A percentile compares a stretch with the other conserved stretches of the same genome.
These are phyloP conservation scores for Westerdykella ornata DNA, from an alignment of 2,329 filamentous ascomycete species.

Conservation along the genomic window DNA sequence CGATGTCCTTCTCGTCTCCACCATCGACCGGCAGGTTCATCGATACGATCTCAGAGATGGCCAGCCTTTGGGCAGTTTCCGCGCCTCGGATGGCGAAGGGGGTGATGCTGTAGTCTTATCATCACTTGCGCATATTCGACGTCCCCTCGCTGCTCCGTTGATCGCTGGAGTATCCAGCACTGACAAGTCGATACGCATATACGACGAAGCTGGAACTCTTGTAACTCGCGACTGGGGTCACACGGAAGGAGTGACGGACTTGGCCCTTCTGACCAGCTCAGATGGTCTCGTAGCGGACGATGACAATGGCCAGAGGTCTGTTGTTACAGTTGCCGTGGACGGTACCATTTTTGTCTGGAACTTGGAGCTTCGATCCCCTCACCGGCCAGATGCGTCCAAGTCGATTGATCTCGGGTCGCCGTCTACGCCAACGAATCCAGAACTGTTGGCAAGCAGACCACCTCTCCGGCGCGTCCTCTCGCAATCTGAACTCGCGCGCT, in stretches of 20 bases:
- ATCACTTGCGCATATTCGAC: conserved; percentile 59
- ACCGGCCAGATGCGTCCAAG: conserved; percentile 29
- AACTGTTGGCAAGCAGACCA: conserved; percentile 47
- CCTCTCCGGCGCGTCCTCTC: conserved; percentile 82
- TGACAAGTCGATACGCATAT: conserved; percentile 90
- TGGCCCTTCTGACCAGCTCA: conserved; percentile 49
- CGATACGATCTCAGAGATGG: conserved; percentile 60
- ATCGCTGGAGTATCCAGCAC: conserved; percentile 86
- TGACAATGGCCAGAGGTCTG: conserved; percentile 44
- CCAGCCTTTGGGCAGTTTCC: conserved; percentile 66
- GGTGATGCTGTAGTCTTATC: conserved; percentile 78
- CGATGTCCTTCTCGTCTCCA: conserved; percentile 52
- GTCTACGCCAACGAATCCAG: conserved; percentile 27
- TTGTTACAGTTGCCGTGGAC: conserved; percentile 47
- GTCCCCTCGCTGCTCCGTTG: conserved; percentile 55
- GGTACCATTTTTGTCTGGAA: conserved; percentile 48
- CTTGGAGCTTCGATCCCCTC: conserved; percentile 23
- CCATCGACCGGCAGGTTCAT: conserved; percentile 56
- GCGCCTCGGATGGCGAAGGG: conserved; percentile 72
- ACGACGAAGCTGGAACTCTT: conserved; percentile 72
- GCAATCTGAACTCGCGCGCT: conserved; percentile 77
- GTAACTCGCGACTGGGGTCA: conserved; percentile 91
- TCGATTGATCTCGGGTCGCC: conserved; percentile 35
- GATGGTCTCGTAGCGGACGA: conserved; percentile 13
- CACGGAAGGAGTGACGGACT: conserved; percentile 84